Percentiles rank a stretch among this genome's conserved stretches.
Conservation (phyloP, 1,284 basidiomycete species). For the Rhodotorula mucilaginosa region DNA sequence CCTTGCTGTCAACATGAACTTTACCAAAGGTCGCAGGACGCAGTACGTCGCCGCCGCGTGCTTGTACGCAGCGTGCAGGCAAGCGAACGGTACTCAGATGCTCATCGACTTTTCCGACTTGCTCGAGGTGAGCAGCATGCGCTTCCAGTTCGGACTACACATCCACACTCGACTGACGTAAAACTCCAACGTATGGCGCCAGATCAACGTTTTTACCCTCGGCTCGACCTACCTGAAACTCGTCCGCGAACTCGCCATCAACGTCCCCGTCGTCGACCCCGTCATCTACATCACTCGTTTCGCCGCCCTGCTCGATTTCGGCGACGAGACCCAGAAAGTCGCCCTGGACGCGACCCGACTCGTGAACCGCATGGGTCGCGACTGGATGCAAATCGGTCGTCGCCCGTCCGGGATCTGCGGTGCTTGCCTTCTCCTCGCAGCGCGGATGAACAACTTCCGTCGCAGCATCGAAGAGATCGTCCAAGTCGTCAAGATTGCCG, state of each 20-base stretch:
- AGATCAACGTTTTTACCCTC: constrained; percentile 90
- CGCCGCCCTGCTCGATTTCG: constrained; percentile 93
- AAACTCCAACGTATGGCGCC: too few relatives aligned
- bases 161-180: too few relatives aligned
- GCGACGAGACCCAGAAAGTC: constrained; percentile 86
- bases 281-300: constrained; percentile 97
- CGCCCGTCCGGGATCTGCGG: constrained; percentile 97
- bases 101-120: constrained; percentile 96
- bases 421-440: constrained; percentile 88
- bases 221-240: constrained; percentile 95
- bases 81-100: constrained; percentile 89
- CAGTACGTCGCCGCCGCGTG: constrained; percentile 94
- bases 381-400: constrained; percentile 96
- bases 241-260: constrained; percentile 78
- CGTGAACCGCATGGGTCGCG: constrained; percentile 89
- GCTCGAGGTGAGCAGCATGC: constrained; percentile 62
- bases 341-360: constrained; percentile 91
- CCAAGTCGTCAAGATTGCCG: constrained; percentile 97
- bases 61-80: constrained; percentile 88
- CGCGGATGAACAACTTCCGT: constrained; percentile 97
- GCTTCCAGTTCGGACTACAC: too few relatives aligned
- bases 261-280: constrained; percentile 85
- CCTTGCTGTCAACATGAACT: constrained; percentile 88
- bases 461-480: constrained; percentile 92
- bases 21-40: constrained; percentile 87